Percentiles rank a stretch among this genome's conserved stretches.
These are phyloP conservation scores for Arabidopsis arenosa DNA, from an alignment of 345 rosid genomes.

Conservation along the genomic window DNA sequence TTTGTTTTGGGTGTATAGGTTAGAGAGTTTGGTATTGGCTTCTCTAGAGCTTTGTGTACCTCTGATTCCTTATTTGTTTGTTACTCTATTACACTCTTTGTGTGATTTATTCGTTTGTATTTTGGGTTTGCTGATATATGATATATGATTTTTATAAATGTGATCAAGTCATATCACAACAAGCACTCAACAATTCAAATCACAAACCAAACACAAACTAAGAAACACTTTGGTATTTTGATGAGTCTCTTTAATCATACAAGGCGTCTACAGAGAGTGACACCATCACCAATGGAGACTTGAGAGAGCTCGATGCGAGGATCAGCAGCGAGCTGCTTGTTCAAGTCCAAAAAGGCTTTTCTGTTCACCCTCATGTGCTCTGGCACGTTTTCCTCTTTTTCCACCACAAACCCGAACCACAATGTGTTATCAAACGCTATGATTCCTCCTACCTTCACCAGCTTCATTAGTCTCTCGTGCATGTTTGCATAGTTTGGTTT, in stretches of 20 bases:
- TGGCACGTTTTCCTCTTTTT: slow-evolving; percentile 42
- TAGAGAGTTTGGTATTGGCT: slow-evolving; percentile 35
- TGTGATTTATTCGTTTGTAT: slow-evolving; percentile 39
- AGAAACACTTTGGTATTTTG: background rate
- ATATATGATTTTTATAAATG: slow-evolving; percentile 3
- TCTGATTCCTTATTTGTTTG: slow-evolving; percentile 38
- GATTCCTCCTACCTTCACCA: slow-evolving; percentile 54
- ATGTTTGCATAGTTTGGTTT: slow-evolving; percentile 48
- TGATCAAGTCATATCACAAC: background rate
- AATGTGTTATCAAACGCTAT: slow-evolving; percentile 55
- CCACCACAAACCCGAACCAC: slow-evolving; percentile 51
- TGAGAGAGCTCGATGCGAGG: slow-evolving; percentile 59
- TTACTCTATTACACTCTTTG: slow-evolving; percentile 20
- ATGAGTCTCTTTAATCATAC: slow-evolving; percentile 27
- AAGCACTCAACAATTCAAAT: background rate
- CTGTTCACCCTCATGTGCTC: slow-evolving; percentile 38
- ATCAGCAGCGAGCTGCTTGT: slow-evolving; percentile 59
- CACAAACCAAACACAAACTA: background rate
- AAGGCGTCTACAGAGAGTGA: slow-evolving; percentile 62
- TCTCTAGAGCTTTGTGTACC: slow-evolving; percentile 28
- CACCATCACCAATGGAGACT: slow-evolving; percentile 71
- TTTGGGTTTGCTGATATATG: slow-evolving; percentile 33
- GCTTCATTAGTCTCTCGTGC: slow-evolving; percentile 46
- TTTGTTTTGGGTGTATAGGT: slow-evolving; percentile 41
- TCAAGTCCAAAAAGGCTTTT: slow-evolving; percentile 47